Conservation (phyloP, 495 filamentous ascomycete species). For the Lasiosphaeria miniovina region DNA sequence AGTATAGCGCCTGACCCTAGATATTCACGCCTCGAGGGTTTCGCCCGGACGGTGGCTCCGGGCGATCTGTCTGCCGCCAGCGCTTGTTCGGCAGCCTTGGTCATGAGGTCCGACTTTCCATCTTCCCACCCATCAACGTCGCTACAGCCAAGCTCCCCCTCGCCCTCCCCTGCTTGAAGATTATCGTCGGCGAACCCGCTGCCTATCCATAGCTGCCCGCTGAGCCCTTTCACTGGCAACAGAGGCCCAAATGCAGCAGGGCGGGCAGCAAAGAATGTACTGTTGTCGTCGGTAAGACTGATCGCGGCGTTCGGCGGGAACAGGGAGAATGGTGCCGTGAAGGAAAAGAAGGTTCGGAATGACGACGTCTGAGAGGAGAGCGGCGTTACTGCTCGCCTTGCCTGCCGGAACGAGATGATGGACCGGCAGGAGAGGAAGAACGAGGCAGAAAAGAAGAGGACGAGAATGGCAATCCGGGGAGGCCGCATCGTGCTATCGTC, state of each 20-base stretch:
- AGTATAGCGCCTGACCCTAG: slow-evolving; percentile 22
- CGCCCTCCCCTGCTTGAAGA: slow-evolving; percentile 58
- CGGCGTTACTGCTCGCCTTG: slow-evolving; percentile 26
- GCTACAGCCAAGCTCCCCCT: slow-evolving; percentile 94
- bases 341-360: slow-evolving; percentile 45
- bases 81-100: slow-evolving; percentile 18
- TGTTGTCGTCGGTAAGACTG: slow-evolving; percentile 95
- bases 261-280: slow-evolving; percentile 88
- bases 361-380: slow-evolving; percentile 31
- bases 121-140: slow-evolving; percentile 91
- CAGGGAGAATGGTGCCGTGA: slow-evolving; percentile 60
- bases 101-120: slow-evolving; percentile 30
- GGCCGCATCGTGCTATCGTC: slow-evolving; percentile 39
- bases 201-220: slow-evolving; percentile 84
- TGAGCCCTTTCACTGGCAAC: slow-evolving; percentile 70
- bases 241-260: slow-evolving; percentile 91
- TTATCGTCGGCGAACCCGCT: slow-evolving; percentile 81
- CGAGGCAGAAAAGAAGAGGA: slow-evolving; percentile 44
- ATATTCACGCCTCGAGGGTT: slow-evolving; percentile 17
- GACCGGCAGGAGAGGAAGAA: slow-evolving; percentile 48
- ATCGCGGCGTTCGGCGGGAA: slow-evolving; percentile 95
- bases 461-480: slow-evolving; percentile 44
- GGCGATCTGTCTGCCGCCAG: slow-evolving; percentile 21
- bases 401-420: slow-evolving; percentile 31
- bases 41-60: slow-evolving; percentile 9